Percentiles rank a stretch among this genome's conserved stretches.
phyloP scores from a whole-genome alignment of 108 stramenopile genomes.

The Mediolabrus comicus region DNA sequence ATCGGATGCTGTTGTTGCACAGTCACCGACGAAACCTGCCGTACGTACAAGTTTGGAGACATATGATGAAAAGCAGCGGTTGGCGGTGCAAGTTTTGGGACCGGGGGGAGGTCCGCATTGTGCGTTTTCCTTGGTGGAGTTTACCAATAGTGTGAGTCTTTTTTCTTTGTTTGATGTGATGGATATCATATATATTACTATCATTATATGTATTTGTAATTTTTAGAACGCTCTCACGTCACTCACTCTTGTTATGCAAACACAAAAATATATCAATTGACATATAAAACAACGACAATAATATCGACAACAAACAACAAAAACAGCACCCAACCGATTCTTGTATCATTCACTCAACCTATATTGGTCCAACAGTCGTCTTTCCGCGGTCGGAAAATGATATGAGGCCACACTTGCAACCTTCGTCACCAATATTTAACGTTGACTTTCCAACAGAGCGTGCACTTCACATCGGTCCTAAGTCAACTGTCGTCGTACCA shows the following conservation, averaged over 20 bases:
- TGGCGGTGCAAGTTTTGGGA: slow-evolving; percentile 29
- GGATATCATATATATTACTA: neutral
- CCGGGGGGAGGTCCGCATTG: slow-evolving; percentile 16
- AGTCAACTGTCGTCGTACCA: slow-evolving; percentile 22
- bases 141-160: slow-evolving; percentile 42
- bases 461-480: slow-evolving; percentile 22
- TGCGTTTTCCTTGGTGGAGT: slow-evolving; percentile 35
- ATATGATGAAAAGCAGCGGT: neutral
- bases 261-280: no score
- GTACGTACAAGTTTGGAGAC: neutral
- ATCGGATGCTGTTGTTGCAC: no score
- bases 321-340: slow-evolving; percentile 21
- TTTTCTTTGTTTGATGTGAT: neutral
- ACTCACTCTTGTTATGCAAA: slow-evolving; percentile 2
- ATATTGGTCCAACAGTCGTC: slow-evolving; percentile 39
- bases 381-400: slow-evolving; percentile 7
- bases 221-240: no score
- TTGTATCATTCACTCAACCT: slow-evolving; percentile 33
- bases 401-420: slow-evolving; percentile 1
- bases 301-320: neutral
- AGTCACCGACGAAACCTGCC: no score
- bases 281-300: no score
- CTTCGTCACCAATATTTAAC: slow-evolving; percentile 9
- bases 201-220: no score
- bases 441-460: slow-evolving; percentile 5